Evolutionary conservation across 2,329 filamentous ascomycete species (phyloP).

Genomic region (Colletotrichum destructivum): DNA sequence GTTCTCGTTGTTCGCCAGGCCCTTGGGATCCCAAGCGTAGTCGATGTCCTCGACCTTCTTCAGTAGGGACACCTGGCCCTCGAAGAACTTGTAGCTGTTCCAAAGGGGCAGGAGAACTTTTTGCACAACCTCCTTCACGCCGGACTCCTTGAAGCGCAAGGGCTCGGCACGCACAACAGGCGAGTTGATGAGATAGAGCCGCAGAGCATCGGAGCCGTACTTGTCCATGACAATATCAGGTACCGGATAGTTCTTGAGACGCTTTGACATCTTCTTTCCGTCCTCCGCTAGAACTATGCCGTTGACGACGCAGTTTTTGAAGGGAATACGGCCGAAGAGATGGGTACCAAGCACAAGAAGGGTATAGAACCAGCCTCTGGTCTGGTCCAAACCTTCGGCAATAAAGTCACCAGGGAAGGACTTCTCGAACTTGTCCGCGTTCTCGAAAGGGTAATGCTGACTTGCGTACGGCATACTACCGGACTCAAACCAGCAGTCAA

Average conservation of each 20-base stretch:
- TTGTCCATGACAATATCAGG: slow-evolving; percentile 86
- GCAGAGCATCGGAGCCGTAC: slow-evolving; percentile 92
- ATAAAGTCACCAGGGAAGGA: slow-evolving; percentile 95
- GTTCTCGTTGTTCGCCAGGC: slow-evolving; percentile 84
- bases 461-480: slow-evolving; percentile 96
- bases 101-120: slow-evolving; percentile 92
- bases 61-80: slow-evolving; percentile 85
- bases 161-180: slow-evolving; percentile 94
- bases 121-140: slow-evolving; percentile 94
- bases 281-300: slow-evolving; percentile 94
- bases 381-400: slow-evolving; percentile 93
- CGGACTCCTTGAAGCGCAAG: slow-evolving; percentile 89
- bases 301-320: slow-evolving; percentile 97
- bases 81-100: slow-evolving; percentile 98
- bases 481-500: slow-evolving; percentile 98
- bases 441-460: slow-evolving; percentile 93
- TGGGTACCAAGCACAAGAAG: slow-evolving; percentile 90
- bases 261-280: slow-evolving; percentile 99
- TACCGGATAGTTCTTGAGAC: slow-evolving; percentile 96
- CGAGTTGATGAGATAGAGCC: slow-evolving; percentile 97
- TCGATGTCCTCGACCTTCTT: slow-evolving; percentile 88
- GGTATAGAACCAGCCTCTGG: slow-evolving; percentile 97
- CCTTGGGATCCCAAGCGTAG: slow-evolving; percentile 83
- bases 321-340: slow-evolving; percentile 86
- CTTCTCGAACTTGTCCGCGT: slow-evolving; percentile 83